These are phyloP conservation scores for Harringtonia aguacate DNA, from an alignment of 2,329 filamentous ascomycete genomes.

Conservation along the genomic window DNA sequence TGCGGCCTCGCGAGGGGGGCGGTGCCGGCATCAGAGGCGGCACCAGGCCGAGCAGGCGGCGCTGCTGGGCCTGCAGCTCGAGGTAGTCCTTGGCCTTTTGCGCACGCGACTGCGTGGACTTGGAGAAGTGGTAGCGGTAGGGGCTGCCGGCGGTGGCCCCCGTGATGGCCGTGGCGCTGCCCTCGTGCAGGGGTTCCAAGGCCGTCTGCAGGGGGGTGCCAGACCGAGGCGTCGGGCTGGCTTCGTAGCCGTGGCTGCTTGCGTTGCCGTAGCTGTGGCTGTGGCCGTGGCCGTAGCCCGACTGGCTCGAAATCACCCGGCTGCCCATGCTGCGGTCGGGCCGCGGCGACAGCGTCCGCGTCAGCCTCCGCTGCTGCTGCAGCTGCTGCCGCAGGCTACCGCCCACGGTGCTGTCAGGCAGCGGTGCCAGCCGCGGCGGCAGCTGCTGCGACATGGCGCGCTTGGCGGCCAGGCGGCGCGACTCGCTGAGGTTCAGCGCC, in stretches of 20 bases:
- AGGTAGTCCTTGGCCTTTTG: constrained; percentile 79
- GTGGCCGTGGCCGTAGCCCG: background rate
- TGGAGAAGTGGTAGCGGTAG: constrained; percentile 59
- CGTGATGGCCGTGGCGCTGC: no score
- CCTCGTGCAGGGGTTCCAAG: constrained; percentile 22
- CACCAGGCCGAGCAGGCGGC: constrained; percentile 66
- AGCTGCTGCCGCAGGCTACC: constrained; percentile 57
- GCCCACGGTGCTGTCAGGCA: constrained; percentile 40
- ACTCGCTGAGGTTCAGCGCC: constrained; percentile 81
- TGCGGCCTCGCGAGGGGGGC: constrained; percentile 19
- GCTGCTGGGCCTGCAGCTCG: constrained; percentile 76
- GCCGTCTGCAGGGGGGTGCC: constrained; percentile 33
- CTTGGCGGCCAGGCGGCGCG: constrained; percentile 53
- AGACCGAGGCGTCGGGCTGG: constrained; percentile 22
- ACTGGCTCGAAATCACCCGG: background rate
- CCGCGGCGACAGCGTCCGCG: constrained; percentile 50
- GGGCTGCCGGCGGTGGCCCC: no score
- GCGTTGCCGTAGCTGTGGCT: no score
- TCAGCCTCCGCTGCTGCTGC: constrained; percentile 58
- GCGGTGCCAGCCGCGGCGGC: constrained; percentile 38
- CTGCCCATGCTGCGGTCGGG: constrained; percentile 31
- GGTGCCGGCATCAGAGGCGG: constrained; percentile 58
- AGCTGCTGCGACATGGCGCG: constrained; percentile 41
- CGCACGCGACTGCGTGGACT: constrained; percentile 69
- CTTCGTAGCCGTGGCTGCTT: no score